Percentiles rank a stretch among this genome's conserved stretches.
Conservation (phyloP, 306 rosid species). For the Vigna radiata region DNA sequence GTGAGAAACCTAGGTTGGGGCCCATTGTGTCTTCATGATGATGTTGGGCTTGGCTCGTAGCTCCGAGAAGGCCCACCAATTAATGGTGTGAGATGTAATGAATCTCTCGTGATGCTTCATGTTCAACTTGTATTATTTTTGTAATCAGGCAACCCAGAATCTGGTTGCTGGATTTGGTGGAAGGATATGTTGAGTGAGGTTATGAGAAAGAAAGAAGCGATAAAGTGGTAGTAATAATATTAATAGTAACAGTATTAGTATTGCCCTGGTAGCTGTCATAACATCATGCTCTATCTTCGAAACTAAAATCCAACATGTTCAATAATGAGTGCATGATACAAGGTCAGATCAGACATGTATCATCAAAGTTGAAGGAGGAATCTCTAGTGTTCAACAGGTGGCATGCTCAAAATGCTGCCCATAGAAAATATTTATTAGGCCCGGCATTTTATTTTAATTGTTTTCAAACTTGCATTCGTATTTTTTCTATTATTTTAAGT, state of each 20-base stretch:
- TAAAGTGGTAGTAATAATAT: neutral
- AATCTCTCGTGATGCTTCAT: constrained; percentile 15
- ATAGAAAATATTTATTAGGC: no score
- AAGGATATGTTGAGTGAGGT: constrained; percentile 1
- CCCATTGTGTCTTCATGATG: constrained; percentile 31
- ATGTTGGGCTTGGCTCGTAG: constrained; percentile 42
- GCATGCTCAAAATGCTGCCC: no score
- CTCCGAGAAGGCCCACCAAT: constrained; percentile 37
- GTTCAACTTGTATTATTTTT: neutral
- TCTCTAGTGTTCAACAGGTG: neutral
- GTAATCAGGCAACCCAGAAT: constrained; percentile 6
- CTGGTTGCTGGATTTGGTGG: constrained; percentile 32
- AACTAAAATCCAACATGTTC: neutral
- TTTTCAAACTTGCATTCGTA: no score
- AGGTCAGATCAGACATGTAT: neutral
- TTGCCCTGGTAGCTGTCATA: constrained; percentile 7
- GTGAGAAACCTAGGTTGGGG: constrained; percentile 24
- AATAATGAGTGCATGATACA: neutral
- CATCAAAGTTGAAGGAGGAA: neutral
- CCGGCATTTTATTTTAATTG: no score
- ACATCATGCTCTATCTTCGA: neutral
- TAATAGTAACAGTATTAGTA: no score
- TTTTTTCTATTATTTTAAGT: no score
- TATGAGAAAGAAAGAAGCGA: neutral
- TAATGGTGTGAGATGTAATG: constrained; percentile 10